Percentiles rank a stretch among this genome's conserved stretches.
Evolutionary conservation across 2,329 filamentous ascomycete genomes (phyloP).

Genomic region (Chrysoporthe austroafricana): DNA sequence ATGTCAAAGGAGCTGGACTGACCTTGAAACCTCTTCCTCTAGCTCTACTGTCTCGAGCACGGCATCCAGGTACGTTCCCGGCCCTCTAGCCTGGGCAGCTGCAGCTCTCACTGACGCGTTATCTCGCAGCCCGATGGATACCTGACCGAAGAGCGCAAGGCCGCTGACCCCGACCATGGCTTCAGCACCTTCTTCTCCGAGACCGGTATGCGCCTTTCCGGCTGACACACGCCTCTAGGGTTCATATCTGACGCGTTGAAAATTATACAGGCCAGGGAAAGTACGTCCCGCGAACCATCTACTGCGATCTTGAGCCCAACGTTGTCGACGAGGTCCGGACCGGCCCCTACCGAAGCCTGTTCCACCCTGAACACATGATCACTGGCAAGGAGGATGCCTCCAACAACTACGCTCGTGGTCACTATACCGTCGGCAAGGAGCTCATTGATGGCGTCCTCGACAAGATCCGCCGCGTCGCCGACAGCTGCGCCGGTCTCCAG

Average conservation of each 20-base stretch:
- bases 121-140: constrained; percentile 86
- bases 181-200: constrained; percentile 99
- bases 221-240: background rate
- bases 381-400: constrained; percentile 99
- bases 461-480: constrained; percentile 95
- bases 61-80: constrained; percentile 84
- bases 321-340: constrained; percentile 99
- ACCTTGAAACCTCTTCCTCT: constrained; percentile 34
- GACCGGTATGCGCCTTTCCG: constrained; percentile 70
- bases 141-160: constrained; percentile 97
- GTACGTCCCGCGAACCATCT: constrained; percentile 98
- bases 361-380: constrained; percentile 99
- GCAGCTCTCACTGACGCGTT: constrained; percentile 38
- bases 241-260: constrained; percentile 3
- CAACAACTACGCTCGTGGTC: constrained; percentile 99
- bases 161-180: constrained; percentile 87
- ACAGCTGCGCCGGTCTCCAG: constrained; percentile 97
- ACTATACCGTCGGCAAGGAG: constrained; percentile 99
- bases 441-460: constrained; percentile 97
- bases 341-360: constrained; percentile 91
- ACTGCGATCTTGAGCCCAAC: constrained; percentile 99
- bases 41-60: constrained; percentile 99
- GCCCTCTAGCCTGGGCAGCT: constrained; percentile 3
- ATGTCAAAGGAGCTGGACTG: constrained; percentile 34
- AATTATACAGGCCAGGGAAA: constrained; percentile 81